These are phyloP conservation scores for Baorangia bicolor DNA, from an alignment of 768 basidiomycete species.

Conservation along the genomic window DNA sequence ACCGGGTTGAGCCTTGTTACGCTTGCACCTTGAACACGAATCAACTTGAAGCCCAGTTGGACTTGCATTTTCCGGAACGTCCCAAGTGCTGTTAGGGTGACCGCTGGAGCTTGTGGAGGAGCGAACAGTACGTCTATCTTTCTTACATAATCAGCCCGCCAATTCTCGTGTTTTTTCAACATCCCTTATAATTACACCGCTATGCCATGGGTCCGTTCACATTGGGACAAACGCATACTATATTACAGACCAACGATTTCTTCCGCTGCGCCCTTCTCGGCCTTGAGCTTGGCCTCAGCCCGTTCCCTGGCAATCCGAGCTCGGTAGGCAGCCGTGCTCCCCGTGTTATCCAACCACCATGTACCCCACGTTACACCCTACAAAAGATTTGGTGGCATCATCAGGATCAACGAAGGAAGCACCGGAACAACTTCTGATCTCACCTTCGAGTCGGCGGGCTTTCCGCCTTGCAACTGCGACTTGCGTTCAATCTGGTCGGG, in stretches of 20 bases:
- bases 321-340: conserved; percentile 15
- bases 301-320: conserved; percentile 10
- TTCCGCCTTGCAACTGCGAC: neutral
- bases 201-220: too few relatives aligned
- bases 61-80: too few relatives aligned
- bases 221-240: too few relatives aligned
- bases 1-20: too few relatives aligned
- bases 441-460: neutral
- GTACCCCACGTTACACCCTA: conserved; percentile 4
- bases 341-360: conserved; percentile 16
- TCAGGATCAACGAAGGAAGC: neutral
- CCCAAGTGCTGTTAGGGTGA: too few relatives aligned
- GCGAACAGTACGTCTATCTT: neutral
- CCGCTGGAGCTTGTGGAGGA: too few relatives aligned
- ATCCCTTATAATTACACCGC: too few relatives aligned
- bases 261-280: neutral
- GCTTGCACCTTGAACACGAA: too few relatives aligned
- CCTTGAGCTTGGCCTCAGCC: conserved; percentile 2
- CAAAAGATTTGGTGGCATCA: neutral
- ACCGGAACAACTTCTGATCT: neutral
- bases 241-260: neutral
- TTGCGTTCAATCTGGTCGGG: conserved; percentile 8
- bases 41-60: too few relatives aligned
- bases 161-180: too few relatives aligned
- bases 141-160: neutral